Conservation (phyloP, 2,329 filamentous ascomycete genomes). For the Phialocephala sp. region DNA sequence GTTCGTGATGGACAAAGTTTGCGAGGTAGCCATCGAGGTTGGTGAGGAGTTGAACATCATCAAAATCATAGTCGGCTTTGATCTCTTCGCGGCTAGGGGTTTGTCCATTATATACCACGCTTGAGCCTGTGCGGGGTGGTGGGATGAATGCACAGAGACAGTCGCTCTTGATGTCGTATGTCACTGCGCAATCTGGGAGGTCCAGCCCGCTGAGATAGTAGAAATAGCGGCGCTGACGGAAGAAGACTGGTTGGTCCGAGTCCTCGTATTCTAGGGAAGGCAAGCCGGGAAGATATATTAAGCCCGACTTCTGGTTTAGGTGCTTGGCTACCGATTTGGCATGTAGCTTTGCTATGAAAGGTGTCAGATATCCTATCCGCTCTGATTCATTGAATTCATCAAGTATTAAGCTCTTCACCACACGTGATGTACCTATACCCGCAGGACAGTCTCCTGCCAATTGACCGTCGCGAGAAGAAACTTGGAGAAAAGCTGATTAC, state of each 20-base stretch:
- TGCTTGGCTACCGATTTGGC: slow-evolving; percentile 51
- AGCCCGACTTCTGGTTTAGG: slow-evolving; percentile 50
- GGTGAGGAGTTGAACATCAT: slow-evolving; percentile 67
- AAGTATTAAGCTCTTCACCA: background rate
- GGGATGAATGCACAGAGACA: slow-evolving; percentile 31
- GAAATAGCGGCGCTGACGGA: slow-evolving; percentile 66
- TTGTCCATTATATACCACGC: slow-evolving; percentile 67
- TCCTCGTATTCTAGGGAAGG: slow-evolving; percentile 58
- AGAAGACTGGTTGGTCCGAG: slow-evolving; percentile 61
- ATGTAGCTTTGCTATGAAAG: slow-evolving; percentile 53
- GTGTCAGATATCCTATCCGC: background rate
- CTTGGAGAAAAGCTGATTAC: slow-evolving; percentile 2
- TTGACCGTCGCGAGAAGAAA: background rate
- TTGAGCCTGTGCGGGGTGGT: slow-evolving; percentile 46
- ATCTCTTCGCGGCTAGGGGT: slow-evolving; percentile 67
- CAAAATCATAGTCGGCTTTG: slow-evolving; percentile 67
- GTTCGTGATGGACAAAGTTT: slow-evolving; percentile 48
- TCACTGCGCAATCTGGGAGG: slow-evolving; percentile 59
- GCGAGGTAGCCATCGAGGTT: slow-evolving; percentile 57
- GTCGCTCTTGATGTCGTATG: slow-evolving; percentile 64
- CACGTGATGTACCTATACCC: background rate
- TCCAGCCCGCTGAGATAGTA: slow-evolving; percentile 63
- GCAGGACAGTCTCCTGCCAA: background rate
- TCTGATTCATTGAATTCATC: background rate
- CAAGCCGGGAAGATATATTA: slow-evolving; percentile 62